Conservation (phyloP, 768 basidiomycete genomes). For the Tylopilus sp. region DNA sequence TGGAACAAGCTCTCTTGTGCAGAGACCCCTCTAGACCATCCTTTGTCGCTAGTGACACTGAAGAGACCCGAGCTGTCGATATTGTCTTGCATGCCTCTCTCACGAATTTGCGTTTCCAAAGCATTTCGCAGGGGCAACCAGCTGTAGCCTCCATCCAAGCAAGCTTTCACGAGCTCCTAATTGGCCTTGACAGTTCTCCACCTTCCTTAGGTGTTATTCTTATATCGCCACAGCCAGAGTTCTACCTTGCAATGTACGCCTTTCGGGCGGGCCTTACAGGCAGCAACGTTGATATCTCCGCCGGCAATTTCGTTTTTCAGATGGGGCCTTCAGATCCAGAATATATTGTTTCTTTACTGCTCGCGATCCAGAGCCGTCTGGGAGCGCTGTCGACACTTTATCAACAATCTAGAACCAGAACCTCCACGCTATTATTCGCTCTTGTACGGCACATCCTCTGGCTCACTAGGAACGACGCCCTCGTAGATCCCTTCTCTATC, state of each 20-base stretch:
- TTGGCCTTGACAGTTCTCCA: conserved; percentile 10
- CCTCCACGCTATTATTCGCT: conserved; percentile 31
- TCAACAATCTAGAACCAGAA: conserved; percentile 30
- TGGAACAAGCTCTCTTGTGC: conserved; percentile 42
- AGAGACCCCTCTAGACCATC: neutral
- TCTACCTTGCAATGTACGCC: conserved; percentile 16
- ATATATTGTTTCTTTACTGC: conserved; percentile 17
- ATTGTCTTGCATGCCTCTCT: conserved; percentile 17
- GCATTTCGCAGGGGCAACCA: neutral
- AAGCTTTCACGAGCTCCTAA: conserved; percentile 16
- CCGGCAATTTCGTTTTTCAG: conserved; percentile 21
- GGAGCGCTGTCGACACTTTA: conserved; percentile 16
- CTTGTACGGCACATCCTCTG: conserved; percentile 48
- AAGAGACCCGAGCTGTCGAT: conserved; percentile 13
- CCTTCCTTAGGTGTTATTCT: neutral
- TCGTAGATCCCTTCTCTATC: conserved; percentile 75
- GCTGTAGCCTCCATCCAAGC: conserved; percentile 1
- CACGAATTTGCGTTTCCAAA: conserved; percentile 15
- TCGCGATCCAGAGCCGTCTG: conserved; percentile 10
- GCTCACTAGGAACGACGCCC: conserved; percentile 45
- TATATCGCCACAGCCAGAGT: conserved; percentile 15
- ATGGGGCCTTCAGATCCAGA: conserved; percentile 32
- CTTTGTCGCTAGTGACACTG: neutral
- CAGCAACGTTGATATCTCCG: conserved; percentile 15
- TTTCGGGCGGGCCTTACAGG: conserved; percentile 17